Base-by-base conservation (phyloP, 2,329 filamentous ascomycete species). In the Westerdykella sp. region DNA sequence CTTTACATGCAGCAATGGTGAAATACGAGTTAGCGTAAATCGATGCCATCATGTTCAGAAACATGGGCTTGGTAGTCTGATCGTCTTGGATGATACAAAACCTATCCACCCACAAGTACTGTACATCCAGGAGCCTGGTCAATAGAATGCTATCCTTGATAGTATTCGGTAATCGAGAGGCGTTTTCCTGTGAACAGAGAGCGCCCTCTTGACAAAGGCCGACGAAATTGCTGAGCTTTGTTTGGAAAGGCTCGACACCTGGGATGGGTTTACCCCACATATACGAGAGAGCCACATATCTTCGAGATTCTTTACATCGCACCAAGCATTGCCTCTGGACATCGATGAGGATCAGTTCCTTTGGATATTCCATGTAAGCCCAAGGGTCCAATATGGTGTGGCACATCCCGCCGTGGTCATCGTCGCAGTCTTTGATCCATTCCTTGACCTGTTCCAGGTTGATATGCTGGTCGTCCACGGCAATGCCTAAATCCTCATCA, bases 31-130 rank as follows among this genome's bases (percentile, higher is more conserved):
- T 48, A 2, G 43, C 40, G 21, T 46, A 48, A 22, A 48, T 46
- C 6, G 36, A 40, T 28, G 43, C 46, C 46, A 48, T 48, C 4
- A 10, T 13, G 10, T 43, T 23, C 2, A 48, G 14, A 28, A 41
- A 36, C 6, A 18, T 16, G 11, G 22, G 6, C 21, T 39, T 47
- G 10, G 21, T 15, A 2, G 16, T 23, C 6, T 13, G 6, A 16
- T 47, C 39, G 30, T 48, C 40, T 32, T 46, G 46, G 6, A 43
- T 35, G 14, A 48, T 48, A 28, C 43, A 49, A 16, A 49, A 44
- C 3, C 40, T 23, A 40, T 49, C 46, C 9, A 49, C 46, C 46
- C 46, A 46, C 4, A 48, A 43, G 30, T 42, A 48, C 10, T 23
- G 21, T 22, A 28, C 14, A 13, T 32, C 43, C 23, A 48, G 31